Conservation (phyloP, 2,329 filamentous ascomycete genomes). For the Botryotinia calthae region DNA sequence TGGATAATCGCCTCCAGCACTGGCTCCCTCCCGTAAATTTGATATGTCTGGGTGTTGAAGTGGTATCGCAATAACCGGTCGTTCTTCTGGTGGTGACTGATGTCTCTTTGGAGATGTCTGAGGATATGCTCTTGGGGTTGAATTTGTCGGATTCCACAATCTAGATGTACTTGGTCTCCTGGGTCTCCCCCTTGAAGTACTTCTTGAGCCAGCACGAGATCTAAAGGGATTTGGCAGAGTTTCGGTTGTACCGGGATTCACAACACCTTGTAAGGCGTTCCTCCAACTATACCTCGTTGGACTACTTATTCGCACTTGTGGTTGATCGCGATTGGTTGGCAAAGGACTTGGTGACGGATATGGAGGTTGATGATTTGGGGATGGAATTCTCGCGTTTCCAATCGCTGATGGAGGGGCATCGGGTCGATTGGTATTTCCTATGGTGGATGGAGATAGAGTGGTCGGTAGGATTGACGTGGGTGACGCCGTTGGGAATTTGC, state of each 20-base stretch:
- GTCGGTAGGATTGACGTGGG: conserved; percentile 30
- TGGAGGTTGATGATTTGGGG: conserved; percentile 35
- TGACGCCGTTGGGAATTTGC: conserved; percentile 35
- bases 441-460: conserved; percentile 26
- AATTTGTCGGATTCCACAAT: conserved; percentile 61
- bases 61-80: conserved; percentile 34
- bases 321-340: conserved; percentile 25
- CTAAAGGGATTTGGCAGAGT: conserved; percentile 31
- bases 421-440: conserved; percentile 23
- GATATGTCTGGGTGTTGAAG: conserved; percentile 36
- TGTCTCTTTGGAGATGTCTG: conserved; percentile 23
- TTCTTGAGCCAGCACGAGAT: conserved; percentile 33
- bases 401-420: conserved; percentile 26
- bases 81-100: conserved; percentile 24
- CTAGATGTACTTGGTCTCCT: conserved; percentile 40
- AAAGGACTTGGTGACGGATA: conserved; percentile 29
- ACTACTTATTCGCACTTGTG: conserved; percentile 47
- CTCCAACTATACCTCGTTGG: conserved; percentile 38
- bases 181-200: conserved; percentile 25
- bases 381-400: conserved; percentile 34
- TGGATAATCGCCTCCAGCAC: conserved; percentile 43
- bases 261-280: conserved; percentile 35
- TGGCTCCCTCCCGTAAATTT: conserved; percentile 30
- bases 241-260: neutral
- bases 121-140: conserved; percentile 48